These are phyloP conservation scores for Mayamaea pseudoterrestris DNA, from an alignment of 108 stramenopile species.

Conservation along the genomic window DNA sequence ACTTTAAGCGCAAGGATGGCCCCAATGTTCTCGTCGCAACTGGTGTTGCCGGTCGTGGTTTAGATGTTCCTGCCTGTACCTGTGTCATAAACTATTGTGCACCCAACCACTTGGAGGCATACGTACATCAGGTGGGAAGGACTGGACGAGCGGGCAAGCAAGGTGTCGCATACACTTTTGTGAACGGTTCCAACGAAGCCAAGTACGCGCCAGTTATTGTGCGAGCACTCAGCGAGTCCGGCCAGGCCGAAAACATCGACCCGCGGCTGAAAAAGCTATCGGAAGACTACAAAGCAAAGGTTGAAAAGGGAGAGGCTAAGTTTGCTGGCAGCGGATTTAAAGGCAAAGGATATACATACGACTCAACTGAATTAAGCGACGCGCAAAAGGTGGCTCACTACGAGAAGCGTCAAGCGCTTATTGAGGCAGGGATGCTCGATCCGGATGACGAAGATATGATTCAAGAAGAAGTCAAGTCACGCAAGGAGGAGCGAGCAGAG, in stretches of 20 bases:
- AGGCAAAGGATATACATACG: slow-evolving; percentile 95
- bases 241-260: slow-evolving; percentile 79
- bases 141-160: slow-evolving; percentile 92
- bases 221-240: slow-evolving; percentile 84
- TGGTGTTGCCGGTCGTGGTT: slow-evolving; percentile 87
- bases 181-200: slow-evolving; percentile 86
- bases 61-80: slow-evolving; percentile 86
- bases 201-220: slow-evolving; percentile 91
- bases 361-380: slow-evolving; percentile 89
- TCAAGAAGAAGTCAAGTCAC: slow-evolving; percentile 10
- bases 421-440: slow-evolving; percentile 78
- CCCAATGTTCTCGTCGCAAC: slow-evolving; percentile 90
- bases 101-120: slow-evolving; percentile 98
- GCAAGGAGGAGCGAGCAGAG: slow-evolving; percentile 8
- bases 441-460: slow-evolving; percentile 62
- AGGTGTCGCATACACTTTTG: slow-evolving; percentile 95
- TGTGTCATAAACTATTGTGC: slow-evolving; percentile 96
- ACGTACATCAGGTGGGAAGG: slow-evolving; percentile 96
- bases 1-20: slow-evolving; percentile 87
- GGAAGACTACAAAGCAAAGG: slow-evolving; percentile 86
- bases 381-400: slow-evolving; percentile 75
- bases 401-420: slow-evolving; percentile 85
- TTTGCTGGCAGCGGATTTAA: slow-evolving; percentile 90
- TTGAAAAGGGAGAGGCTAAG: slow-evolving; percentile 86
- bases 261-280: slow-evolving; percentile 76